Base-by-base conservation (phyloP, 179 eudicot genomes). In the Spergularia azorica region DNA sequence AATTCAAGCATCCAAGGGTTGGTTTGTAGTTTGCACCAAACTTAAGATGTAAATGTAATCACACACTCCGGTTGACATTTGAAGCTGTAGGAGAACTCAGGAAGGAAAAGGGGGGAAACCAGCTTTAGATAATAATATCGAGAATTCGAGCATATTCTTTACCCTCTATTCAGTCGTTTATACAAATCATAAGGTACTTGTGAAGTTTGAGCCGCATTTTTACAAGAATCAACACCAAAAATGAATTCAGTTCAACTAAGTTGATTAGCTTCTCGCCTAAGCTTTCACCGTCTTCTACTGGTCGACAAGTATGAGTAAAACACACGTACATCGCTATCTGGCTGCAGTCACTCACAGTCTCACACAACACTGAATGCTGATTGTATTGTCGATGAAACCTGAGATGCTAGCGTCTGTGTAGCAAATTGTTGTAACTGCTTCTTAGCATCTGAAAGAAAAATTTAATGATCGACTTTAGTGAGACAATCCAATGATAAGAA, bases 401-500 rank as follows among this genome's bases (percentile, higher is more conserved):
- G 97, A 74, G 92, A 87, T 70, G 98, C 91, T 67, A 95, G 73
- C 62, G 98, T 91, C 84, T 88, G 97, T 18, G 97, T 81, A 65
- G 98, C 98, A 85, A 93, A 95, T 79, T 89, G 90, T 76, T 95
- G 98, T 79, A 95, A 79, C 89, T 95, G 97, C 88, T 95, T 95
- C 91, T 93, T 95, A 38, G 98, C 98, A 90, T 94, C 98, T 94
- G 96, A 72, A 58, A 12, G 17, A 62, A 61, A 73, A 70, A 16
- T 5, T 57, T 15, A n/a, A 15, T 1, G 4, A 1, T 50, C 12
- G 11, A 10, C 16, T 8, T 70, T 50, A 80, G 39, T 32, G 38
- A 60, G 68, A 38, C 51, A 14, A 60, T 43, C 38, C 2, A 38
- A 63, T 51, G 18, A 58, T 8, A 51, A 56, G 46, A 72, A 26